Evolutionary conservation across 116 monocot species (phyloP), one percentile per base, ranked within the genome.

Genomic region (Iris pallida): DNA sequence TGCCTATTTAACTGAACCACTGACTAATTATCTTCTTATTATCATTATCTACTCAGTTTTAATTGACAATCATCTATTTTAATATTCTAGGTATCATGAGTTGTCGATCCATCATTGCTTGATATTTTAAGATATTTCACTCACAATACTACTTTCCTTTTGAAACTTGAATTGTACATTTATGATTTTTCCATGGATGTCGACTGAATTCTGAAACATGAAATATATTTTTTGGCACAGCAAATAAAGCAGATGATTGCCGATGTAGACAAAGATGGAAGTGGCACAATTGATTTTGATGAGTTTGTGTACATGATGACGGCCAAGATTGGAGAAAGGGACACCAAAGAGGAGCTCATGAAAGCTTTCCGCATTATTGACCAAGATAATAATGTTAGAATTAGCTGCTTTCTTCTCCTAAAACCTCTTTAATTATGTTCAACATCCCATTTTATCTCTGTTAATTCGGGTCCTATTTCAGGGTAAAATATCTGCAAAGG

Each of bases 231-330:
- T 8, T 7, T 63, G 10, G 66, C 76, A 51, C 93, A 97, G 97
- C 83, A 92, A 90, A 82, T 97, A 13, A 78, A 59, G 63, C 74
- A 86, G 57, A 90, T 97, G 97, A 92, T 97, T 77, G 83, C 87
- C 55, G 90, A 92, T 64, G 92, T 92, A 20, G 97, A 97, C 76
- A 92, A 90, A 85, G 85, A 97, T 78, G 85, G 83, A 45, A 84
- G 73, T 20, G 84, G 84, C 18, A 42, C 76, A 43, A 84, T 84
- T 62, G 84, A 84, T 61, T 80, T 80, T 19, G 80, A 84, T 16
- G 84, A 84, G 57, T 84, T 84, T 77, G 47, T 77, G 20, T 13
- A 70, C 73, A 84, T 84, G 84, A 79, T 84, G 84, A 84, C 84
- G 16, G 64, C 68, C 17, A 84, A 84, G 61, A 76, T 80, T 53